These are phyloP conservation scores for Colletotrichum chlorophyti DNA, from an alignment of 2,329 filamentous ascomycete genomes.

Conservation along the genomic window DNA sequence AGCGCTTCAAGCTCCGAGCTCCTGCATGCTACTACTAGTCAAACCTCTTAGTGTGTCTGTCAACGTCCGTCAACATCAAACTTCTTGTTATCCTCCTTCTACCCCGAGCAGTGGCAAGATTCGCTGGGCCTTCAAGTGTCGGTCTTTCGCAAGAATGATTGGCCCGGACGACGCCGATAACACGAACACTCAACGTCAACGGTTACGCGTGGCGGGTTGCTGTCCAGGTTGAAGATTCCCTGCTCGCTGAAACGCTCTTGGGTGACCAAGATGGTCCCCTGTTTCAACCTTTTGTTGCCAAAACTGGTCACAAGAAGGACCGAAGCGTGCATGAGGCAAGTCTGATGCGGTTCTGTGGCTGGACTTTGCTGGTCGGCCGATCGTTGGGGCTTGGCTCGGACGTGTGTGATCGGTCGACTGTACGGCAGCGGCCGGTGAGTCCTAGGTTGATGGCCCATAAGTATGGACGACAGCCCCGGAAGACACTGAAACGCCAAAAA, in stretches of 20 bases:
- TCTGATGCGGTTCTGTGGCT: constrained; percentile 2
- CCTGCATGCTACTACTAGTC: not conserved
- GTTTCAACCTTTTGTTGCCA: constrained; percentile 9
- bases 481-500: constrained; percentile 15
- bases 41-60: not conserved
- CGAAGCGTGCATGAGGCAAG: constrained; percentile 22
- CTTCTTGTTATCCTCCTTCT: not conserved
- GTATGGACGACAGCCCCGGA: constrained; percentile 13
- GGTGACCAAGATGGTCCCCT: constrained; percentile 21
- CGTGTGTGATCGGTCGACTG: constrained; percentile 13
- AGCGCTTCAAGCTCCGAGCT: not conserved
- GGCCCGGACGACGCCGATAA: not conserved
- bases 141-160: constrained; percentile 2
- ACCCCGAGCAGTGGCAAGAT: not conserved
- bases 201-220: not conserved
- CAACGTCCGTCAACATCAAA: constrained; percentile 11
- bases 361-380: constrained; percentile 14
- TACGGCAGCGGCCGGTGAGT: not conserved
- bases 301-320: constrained; percentile 1
- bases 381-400: constrained; percentile 21
- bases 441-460: constrained; percentile 14
- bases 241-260: constrained; percentile 22
- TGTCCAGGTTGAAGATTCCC: constrained; percentile 2
- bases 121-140: constrained; percentile 1
- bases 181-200: not conserved